phyloP scores from a whole-genome alignment of 495 filamentous ascomycete genomes.

The Lichenothelia convexa region DNA sequence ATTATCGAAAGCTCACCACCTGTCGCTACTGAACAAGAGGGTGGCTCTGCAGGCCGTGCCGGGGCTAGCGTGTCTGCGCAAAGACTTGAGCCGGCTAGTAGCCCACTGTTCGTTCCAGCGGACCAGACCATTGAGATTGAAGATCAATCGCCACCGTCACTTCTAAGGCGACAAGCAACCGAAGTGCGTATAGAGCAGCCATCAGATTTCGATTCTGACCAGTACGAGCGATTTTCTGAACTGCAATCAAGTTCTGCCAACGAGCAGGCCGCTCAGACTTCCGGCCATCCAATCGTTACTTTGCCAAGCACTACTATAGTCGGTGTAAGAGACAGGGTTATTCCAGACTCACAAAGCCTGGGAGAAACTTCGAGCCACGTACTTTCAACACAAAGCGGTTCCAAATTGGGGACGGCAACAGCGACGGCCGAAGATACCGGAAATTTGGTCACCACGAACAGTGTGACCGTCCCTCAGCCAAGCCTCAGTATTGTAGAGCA shows the following conservation, averaged over 20 bases:
- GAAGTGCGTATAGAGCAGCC: neutral
- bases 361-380: neutral
- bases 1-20: slow-evolving; percentile 10
- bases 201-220: no score
- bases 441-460: neutral
- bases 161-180: neutral
- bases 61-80: neutral
- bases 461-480: no score
- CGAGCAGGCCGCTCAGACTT: neutral
- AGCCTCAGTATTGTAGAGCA: no score
- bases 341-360: neutral
- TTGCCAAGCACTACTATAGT: no score
- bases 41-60: neutral
- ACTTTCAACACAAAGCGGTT: neutral
- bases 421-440: neutral
- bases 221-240: neutral
- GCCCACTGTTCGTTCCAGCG: neutral
- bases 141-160: neutral
- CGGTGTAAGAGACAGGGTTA: neutral
- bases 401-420: neutral
- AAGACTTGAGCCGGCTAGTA: neutral
- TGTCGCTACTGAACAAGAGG: no score
- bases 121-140: neutral
- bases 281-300: neutral
- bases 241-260: neutral